Conservation (phyloP, 2,329 filamentous ascomycete species). For the Graphium sp. region DNA sequence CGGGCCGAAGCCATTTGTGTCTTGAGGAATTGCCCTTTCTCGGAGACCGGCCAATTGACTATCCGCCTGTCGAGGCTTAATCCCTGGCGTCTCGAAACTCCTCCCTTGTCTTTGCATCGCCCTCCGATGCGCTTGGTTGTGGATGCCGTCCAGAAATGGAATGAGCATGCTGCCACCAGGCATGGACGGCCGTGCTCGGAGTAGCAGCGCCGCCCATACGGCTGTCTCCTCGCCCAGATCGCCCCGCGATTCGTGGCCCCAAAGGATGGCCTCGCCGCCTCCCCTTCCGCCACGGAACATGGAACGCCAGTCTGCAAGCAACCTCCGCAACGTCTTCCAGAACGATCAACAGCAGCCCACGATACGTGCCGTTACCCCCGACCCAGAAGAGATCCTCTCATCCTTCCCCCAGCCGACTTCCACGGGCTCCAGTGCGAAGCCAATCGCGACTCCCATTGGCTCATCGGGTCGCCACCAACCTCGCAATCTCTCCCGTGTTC, state of each 20-base stretch:
- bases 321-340: slow-evolving; percentile 14
- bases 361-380: slow-evolving; percentile 52
- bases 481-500: not conserved
- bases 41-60: too few relatives aligned
- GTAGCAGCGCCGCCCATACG: slow-evolving; percentile 1
- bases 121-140: slow-evolving; percentile 15
- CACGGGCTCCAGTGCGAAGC: slow-evolving; percentile 1
- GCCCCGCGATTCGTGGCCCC: too few relatives aligned
- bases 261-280: too few relatives aligned
- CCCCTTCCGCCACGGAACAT: slow-evolving; percentile 9
- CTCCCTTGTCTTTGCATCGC: too few relatives aligned
- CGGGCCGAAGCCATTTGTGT: too few relatives aligned
- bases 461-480: not conserved
- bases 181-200: slow-evolving; percentile 21
- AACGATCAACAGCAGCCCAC: slow-evolving; percentile 8
- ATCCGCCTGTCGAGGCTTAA: too few relatives aligned
- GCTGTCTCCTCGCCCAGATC: not conserved
- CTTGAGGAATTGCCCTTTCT: too few relatives aligned
- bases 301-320: slow-evolving; percentile 17
- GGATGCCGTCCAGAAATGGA: slow-evolving; percentile 22
- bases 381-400: slow-evolving; percentile 20
- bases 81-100: too few relatives aligned
- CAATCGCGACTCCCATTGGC: slow-evolving; percentile 1
- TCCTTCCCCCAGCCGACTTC: slow-evolving; percentile 7
- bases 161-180: slow-evolving; percentile 25